Conservation (phyloP, 352 stramenopile species). For the Peronospora belbahrii region DNA sequence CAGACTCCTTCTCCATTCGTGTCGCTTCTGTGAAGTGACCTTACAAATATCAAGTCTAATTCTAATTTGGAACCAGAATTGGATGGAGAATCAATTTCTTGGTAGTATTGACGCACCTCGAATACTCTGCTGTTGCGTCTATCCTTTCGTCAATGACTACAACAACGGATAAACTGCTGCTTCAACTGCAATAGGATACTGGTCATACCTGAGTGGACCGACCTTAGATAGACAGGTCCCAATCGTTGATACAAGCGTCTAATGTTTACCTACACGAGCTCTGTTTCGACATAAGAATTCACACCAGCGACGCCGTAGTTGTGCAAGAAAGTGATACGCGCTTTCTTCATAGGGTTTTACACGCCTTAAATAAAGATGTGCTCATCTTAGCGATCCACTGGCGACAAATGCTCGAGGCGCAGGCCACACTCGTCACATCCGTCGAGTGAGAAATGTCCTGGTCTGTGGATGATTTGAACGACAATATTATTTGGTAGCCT, state of each 20-base stretch:
- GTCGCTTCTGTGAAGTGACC: background rate
- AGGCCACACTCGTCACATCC: constrained; percentile 89
- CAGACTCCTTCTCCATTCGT: background rate
- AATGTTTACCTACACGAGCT: constrained; percentile 77
- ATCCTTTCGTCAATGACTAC: no score
- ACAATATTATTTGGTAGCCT: no score
- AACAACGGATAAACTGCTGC: no score
- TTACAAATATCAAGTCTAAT: background rate
- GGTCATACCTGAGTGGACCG: background rate
- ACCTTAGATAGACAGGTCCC: constrained; percentile 42
- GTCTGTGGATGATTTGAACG: no score
- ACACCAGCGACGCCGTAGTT: constrained; percentile 74
- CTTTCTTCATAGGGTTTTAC: constrained; percentile 56
- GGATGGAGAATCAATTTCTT: no score
- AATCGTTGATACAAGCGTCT: constrained; percentile 77
- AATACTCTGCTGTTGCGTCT: no score
- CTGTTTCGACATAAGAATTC: constrained; percentile 60
- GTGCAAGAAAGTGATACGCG: constrained; percentile 64
- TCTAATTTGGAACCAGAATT: no score
- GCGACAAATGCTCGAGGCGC: constrained; percentile 89
- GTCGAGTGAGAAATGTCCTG: no score
- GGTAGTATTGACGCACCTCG: no score
- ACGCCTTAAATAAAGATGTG: constrained; percentile 95
- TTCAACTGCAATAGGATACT: background rate
- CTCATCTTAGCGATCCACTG: constrained; percentile 90